Conservation (phyloP, 1,284 basidiomycete genomes). For the Salmacisia buchloeana region DNA sequence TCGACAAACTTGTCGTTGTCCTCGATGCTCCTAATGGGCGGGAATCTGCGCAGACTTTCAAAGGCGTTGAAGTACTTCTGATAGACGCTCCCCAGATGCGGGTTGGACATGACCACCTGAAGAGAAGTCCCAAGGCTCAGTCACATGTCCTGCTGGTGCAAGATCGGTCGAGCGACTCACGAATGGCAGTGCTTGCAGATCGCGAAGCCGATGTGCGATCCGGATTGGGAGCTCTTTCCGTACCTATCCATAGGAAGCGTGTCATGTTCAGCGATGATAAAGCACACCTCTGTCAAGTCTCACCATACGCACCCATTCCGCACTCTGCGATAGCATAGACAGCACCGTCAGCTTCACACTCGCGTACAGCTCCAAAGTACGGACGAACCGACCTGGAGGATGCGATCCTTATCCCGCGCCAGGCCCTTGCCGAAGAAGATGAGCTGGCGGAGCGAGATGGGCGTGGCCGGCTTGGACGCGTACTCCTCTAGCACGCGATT, state of each 20-base stretch:
- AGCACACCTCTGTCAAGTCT: too few relatives aligned
- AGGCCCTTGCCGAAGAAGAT: conserved; percentile 55
- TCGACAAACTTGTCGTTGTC: conserved; percentile 76
- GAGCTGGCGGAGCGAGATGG: conserved; percentile 72
- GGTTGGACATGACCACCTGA: conserved; percentile 73
- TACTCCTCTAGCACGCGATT: conserved; percentile 76
- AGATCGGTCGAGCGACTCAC: conserved; percentile 49
- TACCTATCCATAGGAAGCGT: conserved; percentile 66
- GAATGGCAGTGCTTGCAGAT: conserved; percentile 78
- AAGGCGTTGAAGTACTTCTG: conserved; percentile 57
- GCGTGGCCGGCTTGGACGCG: conserved; percentile 67
- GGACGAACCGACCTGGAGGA: not conserved
- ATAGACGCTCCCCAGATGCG: conserved; percentile 75
- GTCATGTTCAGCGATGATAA: too few relatives aligned
- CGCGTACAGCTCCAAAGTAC: not conserved
- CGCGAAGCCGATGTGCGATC: conserved; percentile 78
- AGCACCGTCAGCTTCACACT: not conserved
- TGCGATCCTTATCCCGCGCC: conserved; percentile 12
- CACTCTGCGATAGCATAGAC: not conserved
- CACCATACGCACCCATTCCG: not conserved
- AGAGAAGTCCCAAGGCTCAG: too few relatives aligned
- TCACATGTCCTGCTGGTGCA: not conserved
- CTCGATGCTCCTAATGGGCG: conserved; percentile 65
- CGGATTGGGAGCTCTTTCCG: conserved; percentile 79
- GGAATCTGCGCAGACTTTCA: conserved; percentile 66